Evolutionary conservation across 805 yeast genomes (phyloP).

Genomic region (Hanseniaspora lindneri): DNA sequence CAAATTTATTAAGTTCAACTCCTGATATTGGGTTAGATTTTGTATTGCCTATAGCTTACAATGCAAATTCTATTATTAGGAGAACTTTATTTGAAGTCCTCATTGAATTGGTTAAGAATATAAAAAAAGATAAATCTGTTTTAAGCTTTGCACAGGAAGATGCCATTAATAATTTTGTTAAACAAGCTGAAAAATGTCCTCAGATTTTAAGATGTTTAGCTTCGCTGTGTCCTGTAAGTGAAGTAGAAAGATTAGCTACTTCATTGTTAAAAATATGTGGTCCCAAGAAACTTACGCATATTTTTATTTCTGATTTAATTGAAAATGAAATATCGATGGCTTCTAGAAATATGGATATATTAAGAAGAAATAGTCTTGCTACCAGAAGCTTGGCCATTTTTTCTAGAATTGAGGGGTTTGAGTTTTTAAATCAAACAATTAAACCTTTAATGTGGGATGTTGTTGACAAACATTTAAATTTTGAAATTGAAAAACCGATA

Average conservation of each 20-base stretch:
- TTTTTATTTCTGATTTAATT: slow-evolving; percentile 44
- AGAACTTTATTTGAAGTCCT: slow-evolving; percentile 68
- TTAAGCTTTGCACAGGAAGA: slow-evolving; percentile 24
- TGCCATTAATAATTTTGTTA: slow-evolving; percentile 26
- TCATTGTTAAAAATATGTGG: slow-evolving; percentile 48
- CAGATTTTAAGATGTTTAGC: slow-evolving; percentile 43
- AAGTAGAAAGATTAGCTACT: slow-evolving; percentile 59
- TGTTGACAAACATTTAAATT: slow-evolving; percentile 37
- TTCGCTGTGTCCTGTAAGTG: slow-evolving; percentile 51
- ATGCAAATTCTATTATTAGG: slow-evolving; percentile 51
- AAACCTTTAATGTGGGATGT: slow-evolving; percentile 47
- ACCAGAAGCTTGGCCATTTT: slow-evolving; percentile 63
- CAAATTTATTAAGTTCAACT: slow-evolving; percentile 60
- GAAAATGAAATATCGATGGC: slow-evolving; percentile 51
- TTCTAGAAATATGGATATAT: slow-evolving; percentile 53
- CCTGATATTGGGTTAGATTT: slow-evolving; percentile 64
- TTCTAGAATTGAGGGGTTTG: slow-evolving; percentile 54
- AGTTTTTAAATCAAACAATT: slow-evolving; percentile 43
- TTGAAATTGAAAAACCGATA: slow-evolving; percentile 52
- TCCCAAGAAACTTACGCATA: slow-evolving; percentile 33
- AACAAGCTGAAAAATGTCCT: slow-evolving; percentile 30
- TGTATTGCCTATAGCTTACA: slow-evolving; percentile 70
- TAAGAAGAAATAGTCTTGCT: slow-evolving; percentile 72
- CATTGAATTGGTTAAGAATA: slow-evolving; percentile 44
- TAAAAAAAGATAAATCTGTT: slow-evolving; percentile 22